Evolutionary conservation across 2,329 filamentous ascomycete genomes (phyloP).

Genomic region (Xylariaceae sp.): DNA sequence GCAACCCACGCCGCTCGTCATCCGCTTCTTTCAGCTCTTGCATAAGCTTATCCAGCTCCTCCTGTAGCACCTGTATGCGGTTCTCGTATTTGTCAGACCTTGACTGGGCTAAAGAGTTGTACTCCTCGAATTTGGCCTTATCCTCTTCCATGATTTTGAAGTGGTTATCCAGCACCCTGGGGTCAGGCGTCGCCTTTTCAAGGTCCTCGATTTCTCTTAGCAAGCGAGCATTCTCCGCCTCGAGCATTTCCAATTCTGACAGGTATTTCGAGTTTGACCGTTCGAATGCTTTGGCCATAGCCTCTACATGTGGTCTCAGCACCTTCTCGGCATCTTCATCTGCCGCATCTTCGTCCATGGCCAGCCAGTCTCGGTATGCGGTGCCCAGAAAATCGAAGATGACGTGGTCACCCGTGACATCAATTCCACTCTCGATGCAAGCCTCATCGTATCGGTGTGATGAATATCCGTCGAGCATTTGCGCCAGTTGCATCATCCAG

Average conservation of each 20-base stretch:
- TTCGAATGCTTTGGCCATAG: slow-evolving; percentile 89
- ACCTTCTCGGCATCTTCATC: slow-evolving; percentile 83
- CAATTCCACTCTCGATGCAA: slow-evolving; percentile 84
- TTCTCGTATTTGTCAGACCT: slow-evolving; percentile 89
- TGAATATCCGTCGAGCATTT: slow-evolving; percentile 88
- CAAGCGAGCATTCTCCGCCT: slow-evolving; percentile 82
- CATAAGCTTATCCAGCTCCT: slow-evolving; percentile 81
- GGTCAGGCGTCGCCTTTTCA: slow-evolving; percentile 83
- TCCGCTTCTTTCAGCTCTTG: slow-evolving; percentile 80
- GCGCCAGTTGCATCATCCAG: slow-evolving; percentile 98
- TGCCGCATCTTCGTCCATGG: slow-evolving; percentile 86
- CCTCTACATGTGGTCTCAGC: slow-evolving; percentile 82
- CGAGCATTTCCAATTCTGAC: slow-evolving; percentile 82
- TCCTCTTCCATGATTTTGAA: slow-evolving; percentile 96
- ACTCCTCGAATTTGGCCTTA: slow-evolving; percentile 92
- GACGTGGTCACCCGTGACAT: slow-evolving; percentile 88
- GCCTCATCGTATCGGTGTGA: slow-evolving; percentile 85
- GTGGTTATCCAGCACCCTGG: slow-evolving; percentile 83
- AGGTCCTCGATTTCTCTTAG: slow-evolving; percentile 88
- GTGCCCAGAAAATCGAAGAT: slow-evolving; percentile 91
- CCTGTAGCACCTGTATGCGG: slow-evolving; percentile 80
- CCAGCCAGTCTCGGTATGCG: slow-evolving; percentile 92
- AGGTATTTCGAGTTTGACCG: slow-evolving; percentile 82
- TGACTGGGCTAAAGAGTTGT: slow-evolving; percentile 83
- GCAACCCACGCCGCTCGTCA: slow-evolving; percentile 78